Percentiles rank a stretch among this genome's conserved stretches.
These are phyloP conservation scores for Xylaria bambusicola DNA, from an alignment of 495 filamentous ascomycete species.

Conservation along the genomic window DNA sequence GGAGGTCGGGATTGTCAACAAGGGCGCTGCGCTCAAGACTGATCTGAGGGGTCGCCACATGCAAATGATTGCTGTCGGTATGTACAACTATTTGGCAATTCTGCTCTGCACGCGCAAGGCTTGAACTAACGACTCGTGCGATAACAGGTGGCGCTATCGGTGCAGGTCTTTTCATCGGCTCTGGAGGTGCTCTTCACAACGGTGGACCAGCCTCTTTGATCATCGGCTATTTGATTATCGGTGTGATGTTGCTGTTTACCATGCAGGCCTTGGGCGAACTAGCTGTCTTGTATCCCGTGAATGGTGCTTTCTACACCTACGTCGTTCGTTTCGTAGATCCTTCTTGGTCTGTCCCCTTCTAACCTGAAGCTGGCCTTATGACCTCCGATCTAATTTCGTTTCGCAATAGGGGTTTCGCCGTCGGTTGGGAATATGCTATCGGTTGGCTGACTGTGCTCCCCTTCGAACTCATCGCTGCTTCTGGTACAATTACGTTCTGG, in stretches of 20 bases:
- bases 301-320: constrained; percentile 59
- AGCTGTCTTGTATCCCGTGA: constrained; percentile 66
- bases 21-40: constrained; percentile 29
- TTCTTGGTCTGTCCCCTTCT: constrained; percentile 51
- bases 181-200: constrained; percentile 47
- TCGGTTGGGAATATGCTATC: constrained; percentile 73
- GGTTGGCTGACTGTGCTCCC: constrained; percentile 57
- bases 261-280: constrained; percentile 67
- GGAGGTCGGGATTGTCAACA: constrained; percentile 33
- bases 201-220: constrained; percentile 62
- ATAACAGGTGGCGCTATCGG: constrained; percentile 54
- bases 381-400: background rate
- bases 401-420: constrained; percentile 63
- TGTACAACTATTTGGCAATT: constrained; percentile 13
- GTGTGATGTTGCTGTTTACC: constrained; percentile 47
- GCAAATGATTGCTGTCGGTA: constrained; percentile 77
- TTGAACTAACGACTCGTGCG: constrained; percentile 21
- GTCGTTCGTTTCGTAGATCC: constrained; percentile 69
- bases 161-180: constrained; percentile 60
- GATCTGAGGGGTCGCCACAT: constrained; percentile 58
- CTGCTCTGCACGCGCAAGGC: background rate
- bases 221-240: constrained; percentile 54
- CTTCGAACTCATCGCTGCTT: constrained; percentile 55
- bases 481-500: constrained; percentile 48
- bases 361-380: too few relatives aligned